phyloP scores from a whole-genome alignment of 1,139 yeast genomes.

The Taiozyma sp. region DNA sequence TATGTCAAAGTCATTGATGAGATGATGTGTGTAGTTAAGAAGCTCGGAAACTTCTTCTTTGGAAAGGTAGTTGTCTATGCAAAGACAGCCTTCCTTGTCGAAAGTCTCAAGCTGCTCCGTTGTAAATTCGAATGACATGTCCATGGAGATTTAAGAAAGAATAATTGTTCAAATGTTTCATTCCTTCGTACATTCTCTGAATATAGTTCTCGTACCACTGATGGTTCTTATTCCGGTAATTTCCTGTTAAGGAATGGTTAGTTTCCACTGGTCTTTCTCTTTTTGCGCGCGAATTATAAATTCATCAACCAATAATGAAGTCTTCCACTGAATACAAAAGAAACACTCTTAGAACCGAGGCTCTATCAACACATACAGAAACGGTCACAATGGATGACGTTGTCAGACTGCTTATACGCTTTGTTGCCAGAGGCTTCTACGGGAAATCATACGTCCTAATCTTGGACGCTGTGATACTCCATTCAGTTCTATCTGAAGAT shows the following conservation, averaged over 20 bases:
- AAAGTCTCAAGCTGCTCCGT: conserved; percentile 41
- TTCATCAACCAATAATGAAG: background rate
- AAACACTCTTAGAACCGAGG: background rate
- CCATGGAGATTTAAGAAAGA: background rate
- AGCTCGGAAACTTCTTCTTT: conserved; percentile 35
- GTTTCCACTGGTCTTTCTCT: background rate
- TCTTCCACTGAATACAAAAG: background rate
- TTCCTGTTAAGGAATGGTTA: background rate
- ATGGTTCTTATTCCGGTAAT: background rate
- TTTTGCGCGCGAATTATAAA: background rate
- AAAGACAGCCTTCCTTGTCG: conserved; percentile 55
- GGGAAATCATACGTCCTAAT: conserved; percentile 78
- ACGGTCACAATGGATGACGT: conserved; percentile 19
- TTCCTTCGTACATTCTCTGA: background rate
- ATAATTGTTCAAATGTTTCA: background rate
- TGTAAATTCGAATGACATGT: conserved; percentile 8
- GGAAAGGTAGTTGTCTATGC: conserved; percentile 50
- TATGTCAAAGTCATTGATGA: conserved; percentile 47
- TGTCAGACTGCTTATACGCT: conserved; percentile 25
- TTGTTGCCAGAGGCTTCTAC: conserved; percentile 84
- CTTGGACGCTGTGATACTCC: conserved; percentile 84
- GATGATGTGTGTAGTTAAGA: conserved; percentile 36
- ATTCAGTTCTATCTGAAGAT: conserved; percentile 91
- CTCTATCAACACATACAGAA: background rate
- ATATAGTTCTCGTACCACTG: background rate